These are phyloP conservation scores for Cynanchum wilfordii DNA, from an alignment of 257 asterid genomes.

Conservation along the genomic window DNA sequence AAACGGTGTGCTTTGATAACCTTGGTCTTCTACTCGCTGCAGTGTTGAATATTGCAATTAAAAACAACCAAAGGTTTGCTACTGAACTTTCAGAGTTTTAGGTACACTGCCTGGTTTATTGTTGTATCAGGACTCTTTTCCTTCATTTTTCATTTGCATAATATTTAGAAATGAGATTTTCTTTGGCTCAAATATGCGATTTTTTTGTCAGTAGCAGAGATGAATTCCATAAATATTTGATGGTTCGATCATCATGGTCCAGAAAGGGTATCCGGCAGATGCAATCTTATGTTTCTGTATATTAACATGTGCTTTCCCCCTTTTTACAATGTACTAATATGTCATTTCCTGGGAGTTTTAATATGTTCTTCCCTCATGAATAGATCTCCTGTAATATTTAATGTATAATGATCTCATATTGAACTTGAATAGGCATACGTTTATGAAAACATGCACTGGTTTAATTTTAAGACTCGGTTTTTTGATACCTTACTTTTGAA, in stretches of 20 bases:
- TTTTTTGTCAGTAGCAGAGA: too few relatives aligned
- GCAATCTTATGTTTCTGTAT: not conserved
- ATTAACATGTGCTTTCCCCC: not conserved
- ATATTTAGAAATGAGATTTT: not conserved
- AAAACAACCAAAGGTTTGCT: conserved; percentile 64
- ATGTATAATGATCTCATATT: not conserved
- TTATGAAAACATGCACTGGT: not conserved
- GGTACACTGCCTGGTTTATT: not conserved
- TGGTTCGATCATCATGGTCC: not conserved
- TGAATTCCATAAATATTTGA: not conserved
- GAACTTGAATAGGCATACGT: not conserved
- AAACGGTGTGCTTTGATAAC: conserved; percentile 93
- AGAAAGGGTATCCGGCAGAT: not conserved
- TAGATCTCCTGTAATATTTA: not conserved
- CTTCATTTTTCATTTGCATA: not conserved
- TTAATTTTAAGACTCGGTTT: not conserved
- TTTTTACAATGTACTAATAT: not conserved
- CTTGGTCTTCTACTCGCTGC: conserved; percentile 91
- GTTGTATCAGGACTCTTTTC: not conserved
- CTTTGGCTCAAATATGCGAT: not conserved
- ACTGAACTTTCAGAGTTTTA: not conserved
- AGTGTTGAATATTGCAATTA: conserved; percentile 50
- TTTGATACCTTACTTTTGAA: conserved; percentile 26
- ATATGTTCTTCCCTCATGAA: not conserved
- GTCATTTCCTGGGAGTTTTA: not conserved